Conservation (phyloP, 139 green algal species). For the Micractinium sp. region DNA sequence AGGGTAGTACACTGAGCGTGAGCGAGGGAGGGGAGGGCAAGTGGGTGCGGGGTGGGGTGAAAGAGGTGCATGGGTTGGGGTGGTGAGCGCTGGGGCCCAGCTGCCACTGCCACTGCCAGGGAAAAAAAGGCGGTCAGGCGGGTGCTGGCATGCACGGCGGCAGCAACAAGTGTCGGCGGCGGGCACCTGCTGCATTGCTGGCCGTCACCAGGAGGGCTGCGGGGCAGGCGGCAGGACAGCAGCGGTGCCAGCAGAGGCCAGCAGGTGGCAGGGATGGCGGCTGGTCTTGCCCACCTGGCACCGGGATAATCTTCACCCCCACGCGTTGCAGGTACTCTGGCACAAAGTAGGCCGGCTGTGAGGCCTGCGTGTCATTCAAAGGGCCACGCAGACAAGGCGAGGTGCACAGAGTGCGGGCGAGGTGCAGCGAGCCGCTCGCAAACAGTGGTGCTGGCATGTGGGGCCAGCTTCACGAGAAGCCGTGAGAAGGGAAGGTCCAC, state of each 20-base stretch:
- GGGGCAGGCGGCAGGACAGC: too few relatives aligned
- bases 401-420: neutral
- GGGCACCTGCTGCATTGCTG: too few relatives aligned
- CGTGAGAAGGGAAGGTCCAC: neutral
- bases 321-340: slow-evolving; percentile 53
- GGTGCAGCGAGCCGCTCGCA: too few relatives aligned
- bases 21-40: neutral
- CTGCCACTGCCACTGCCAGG: too few relatives aligned
- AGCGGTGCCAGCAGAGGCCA: too few relatives aligned
- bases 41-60: neutral
- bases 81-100: neutral
- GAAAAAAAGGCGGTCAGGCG: too few relatives aligned
- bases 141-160: too few relatives aligned
- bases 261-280: neutral
- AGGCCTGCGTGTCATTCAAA: neutral
- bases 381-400: neutral
- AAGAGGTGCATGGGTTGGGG: neutral
- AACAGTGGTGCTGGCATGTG: neutral
- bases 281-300: slow-evolving; percentile 43
- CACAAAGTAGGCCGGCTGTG: slow-evolving; percentile 65
- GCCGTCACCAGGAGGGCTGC: too few relatives aligned
- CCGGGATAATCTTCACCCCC: slow-evolving; percentile 64
- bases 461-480: neutral
- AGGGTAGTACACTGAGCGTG: slow-evolving; percentile 56
- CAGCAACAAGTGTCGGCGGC: too few relatives aligned